Evolutionary conservation across 1,284 basidiomycete species (phyloP).

Genomic region (Abortiporus biennis): DNA sequence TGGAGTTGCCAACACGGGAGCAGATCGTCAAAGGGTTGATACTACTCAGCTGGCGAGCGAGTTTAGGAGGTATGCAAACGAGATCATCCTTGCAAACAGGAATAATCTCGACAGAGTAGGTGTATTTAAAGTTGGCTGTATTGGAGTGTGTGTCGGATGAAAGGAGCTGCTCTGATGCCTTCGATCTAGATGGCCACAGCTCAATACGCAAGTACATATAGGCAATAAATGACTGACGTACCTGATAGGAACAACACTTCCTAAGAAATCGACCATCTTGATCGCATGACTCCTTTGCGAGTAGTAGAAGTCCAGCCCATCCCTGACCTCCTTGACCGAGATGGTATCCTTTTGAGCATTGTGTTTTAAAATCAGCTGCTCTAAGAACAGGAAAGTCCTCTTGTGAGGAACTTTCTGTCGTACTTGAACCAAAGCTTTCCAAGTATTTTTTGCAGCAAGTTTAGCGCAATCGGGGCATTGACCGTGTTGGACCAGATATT

Average conservation of each 20-base stretch:
- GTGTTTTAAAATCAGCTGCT: conserved; percentile 97
- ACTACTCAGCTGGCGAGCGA: conserved; percentile 80
- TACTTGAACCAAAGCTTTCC: conserved; percentile 96
- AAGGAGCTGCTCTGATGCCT: conserved; percentile 90
- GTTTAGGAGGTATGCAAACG: conserved; percentile 81
- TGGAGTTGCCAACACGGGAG: conserved; percentile 85
- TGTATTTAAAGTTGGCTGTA: conserved; percentile 96
- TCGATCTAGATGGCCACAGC: conserved; percentile 53
- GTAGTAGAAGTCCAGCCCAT: conserved; percentile 98
- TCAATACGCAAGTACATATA: conserved; percentile 3
- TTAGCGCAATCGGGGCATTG: conserved; percentile 94
- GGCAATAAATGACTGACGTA: conserved; percentile 29
- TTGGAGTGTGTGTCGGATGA: conserved; percentile 89
- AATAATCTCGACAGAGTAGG: conserved; percentile 95
- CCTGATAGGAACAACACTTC: conserved; percentile 84
- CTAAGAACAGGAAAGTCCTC: conserved; percentile 95
- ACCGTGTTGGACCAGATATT: conserved; percentile 92
- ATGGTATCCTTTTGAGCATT: conserved; percentile 96
- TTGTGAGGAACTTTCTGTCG: conserved; percentile 98
- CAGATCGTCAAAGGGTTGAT: conserved; percentile 87
- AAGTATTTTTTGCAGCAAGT: conserved; percentile 97
- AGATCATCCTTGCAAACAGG: conserved; percentile 98
- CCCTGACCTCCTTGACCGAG: conserved; percentile 86
- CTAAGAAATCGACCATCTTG: conserved; percentile 97
- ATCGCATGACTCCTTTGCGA: conserved; percentile 85